Conservation (phyloP, 2,329 filamentous ascomycete genomes). For the Sporothrix brasiliensis region DNA sequence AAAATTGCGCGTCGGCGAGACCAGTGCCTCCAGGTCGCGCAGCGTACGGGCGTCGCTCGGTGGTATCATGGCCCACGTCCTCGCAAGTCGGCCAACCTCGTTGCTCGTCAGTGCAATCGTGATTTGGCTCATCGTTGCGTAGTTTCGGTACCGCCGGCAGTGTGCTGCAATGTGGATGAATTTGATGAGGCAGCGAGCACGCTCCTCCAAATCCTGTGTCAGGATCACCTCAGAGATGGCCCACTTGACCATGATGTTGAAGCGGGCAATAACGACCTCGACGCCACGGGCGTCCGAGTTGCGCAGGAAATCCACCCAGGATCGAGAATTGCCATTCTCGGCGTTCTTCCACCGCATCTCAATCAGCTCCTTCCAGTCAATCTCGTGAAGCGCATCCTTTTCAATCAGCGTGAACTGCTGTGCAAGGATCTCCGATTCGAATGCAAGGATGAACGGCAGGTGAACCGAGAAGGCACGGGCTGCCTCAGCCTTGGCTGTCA, state of each 20-base stretch:
- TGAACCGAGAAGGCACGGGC: constrained; percentile 57
- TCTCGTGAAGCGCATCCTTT: constrained; percentile 81
- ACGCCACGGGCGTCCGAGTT: constrained; percentile 73
- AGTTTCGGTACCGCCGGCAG: constrained; percentile 76
- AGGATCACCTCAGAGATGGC: constrained; percentile 77
- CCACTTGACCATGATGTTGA: constrained; percentile 90
- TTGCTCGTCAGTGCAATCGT: constrained; percentile 75
- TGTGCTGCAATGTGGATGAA: constrained; percentile 79
- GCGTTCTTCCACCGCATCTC: constrained; percentile 80
- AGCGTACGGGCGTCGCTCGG: constrained; percentile 66
- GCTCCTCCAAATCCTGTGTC: constrained; percentile 70
- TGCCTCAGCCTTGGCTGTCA: constrained; percentile 38
- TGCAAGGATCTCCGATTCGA: constrained; percentile 75
- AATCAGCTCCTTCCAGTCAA: constrained; percentile 85
- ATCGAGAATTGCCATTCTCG: constrained; percentile 64
- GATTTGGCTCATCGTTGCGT: constrained; percentile 80
- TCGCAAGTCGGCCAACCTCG: constrained; percentile 67
- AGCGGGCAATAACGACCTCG: constrained; percentile 81
- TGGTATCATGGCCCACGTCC: constrained; percentile 73
- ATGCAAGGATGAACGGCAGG: constrained; percentile 78
- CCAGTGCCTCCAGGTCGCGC: constrained; percentile 68
- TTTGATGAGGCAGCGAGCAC: constrained; percentile 76
- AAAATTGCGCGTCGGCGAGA: constrained; percentile 78
- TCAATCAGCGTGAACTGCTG: constrained; percentile 85
- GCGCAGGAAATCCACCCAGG: constrained; percentile 81